Evolutionary conservation across 2,329 filamentous ascomycete genomes (phyloP).

Genomic region (Claviceps maximensis): DNA sequence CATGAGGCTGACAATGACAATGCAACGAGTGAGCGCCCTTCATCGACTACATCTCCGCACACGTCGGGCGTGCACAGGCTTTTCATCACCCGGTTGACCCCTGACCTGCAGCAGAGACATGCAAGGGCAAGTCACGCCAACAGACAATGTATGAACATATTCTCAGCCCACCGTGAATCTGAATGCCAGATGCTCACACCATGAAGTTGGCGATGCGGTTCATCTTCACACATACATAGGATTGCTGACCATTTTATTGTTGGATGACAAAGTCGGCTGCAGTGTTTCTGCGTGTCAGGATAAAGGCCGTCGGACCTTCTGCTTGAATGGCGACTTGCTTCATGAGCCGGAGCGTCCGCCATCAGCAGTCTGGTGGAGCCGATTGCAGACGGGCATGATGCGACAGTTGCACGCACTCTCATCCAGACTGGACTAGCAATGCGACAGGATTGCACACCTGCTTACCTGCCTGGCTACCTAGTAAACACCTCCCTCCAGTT

Average conservation of each 20-base stretch:
- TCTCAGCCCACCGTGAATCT: background rate
- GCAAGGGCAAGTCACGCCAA: conserved; percentile 7
- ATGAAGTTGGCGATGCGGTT: background rate
- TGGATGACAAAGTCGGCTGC: background rate
- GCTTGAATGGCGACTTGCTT: background rate
- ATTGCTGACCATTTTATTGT: background rate
- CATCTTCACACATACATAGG: background rate
- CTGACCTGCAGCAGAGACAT: conserved; percentile 9
- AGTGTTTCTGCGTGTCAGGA: background rate
- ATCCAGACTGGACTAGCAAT: background rate
- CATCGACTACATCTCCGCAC: background rate
- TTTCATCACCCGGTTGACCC: background rate
- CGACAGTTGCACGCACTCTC: background rate
- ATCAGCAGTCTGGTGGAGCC: background rate
- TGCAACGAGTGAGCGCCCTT: background rate
- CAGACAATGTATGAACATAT: background rate
- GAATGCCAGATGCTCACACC: conserved; percentile 3
- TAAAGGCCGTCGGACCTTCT: conserved; percentile 1
- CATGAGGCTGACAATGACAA: background rate
- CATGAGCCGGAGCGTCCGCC: conserved; percentile 1
- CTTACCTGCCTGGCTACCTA: background rate
- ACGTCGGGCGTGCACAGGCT: background rate
- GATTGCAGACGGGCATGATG: background rate
- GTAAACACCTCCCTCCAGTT: background rate
- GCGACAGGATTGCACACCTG: background rate